Base-by-base conservation (phyloP, 306 rosid species). In the Cicer cuneatum region DNA sequence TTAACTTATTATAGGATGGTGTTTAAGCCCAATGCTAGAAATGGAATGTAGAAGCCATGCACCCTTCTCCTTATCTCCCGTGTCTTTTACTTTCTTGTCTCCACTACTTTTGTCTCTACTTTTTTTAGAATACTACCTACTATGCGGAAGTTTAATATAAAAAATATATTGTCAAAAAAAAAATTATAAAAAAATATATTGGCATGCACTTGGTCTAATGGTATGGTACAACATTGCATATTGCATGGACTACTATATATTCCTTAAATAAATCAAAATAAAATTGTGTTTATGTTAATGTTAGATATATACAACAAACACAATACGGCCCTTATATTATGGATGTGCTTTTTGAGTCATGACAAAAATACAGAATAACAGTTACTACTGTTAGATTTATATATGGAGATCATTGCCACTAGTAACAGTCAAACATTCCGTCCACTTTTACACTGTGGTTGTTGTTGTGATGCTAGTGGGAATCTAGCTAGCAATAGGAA, bases 1-100 rank as follows among this genome's bases (percentile, higher is more conserved):
- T 29, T 29, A 4, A 29, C 35, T 29, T 29, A 29, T 68, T 69
- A 59, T 33, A 39, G 37, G 66, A 21, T 18, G 19, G 46, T 40
- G 54, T 39, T 21, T 33, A 47, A 78, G 38, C 19, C 63, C 43
- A 78, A 69, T 18, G 38, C 73, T 47, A 58, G 47, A 7, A 76
- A 73, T 79, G n/a, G 77, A 84, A 78, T 80, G 72, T 51, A 82
- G 85, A 90, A 46, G 71, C 80, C 64, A 51, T 15, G 10, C 57
- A 49, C 56, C 72, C 47, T 14, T 18, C 65, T 61, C 83, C 87
- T 79, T 45, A 70, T 73, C 42, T 61, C 8, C 78, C 63, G 87
- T 82, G 81, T 77, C 80, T 74, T 57, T 62, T 45, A 70, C 86
- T 86, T 86, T 85, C 78, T 74, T 79, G 89, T 85, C 86, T 84